Evolutionary conservation across 768 basidiomycete species (phyloP).

Genomic region (Pulveroboletus frians): DNA sequence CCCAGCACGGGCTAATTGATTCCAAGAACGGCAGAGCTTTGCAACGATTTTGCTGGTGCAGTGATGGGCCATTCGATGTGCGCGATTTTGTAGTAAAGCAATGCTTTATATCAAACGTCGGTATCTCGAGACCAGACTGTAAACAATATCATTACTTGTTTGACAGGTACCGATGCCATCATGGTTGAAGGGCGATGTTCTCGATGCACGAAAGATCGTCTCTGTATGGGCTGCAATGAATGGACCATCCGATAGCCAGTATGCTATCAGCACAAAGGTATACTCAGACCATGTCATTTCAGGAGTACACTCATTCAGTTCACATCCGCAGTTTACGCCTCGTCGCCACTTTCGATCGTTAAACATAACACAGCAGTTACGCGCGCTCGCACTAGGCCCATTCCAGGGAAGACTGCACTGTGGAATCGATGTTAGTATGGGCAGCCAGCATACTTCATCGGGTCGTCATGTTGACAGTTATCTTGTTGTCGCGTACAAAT

Average conservation of each 20-base stretch:
- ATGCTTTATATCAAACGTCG: conserved; percentile 78
- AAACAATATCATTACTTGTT: conserved; percentile 8
- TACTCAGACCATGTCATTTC: background rate
- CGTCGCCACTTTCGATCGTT: conserved; percentile 33
- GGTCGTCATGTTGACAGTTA: conserved; percentile 1
- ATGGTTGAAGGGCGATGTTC: conserved; percentile 68
- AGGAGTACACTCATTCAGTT: background rate
- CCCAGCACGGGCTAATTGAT: conserved; percentile 66
- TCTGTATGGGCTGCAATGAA: conserved; percentile 35
- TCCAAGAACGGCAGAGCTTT: conserved; percentile 49
- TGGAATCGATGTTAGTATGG: conserved; percentile 78
- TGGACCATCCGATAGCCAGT: conserved; percentile 4
- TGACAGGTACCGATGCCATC: conserved; percentile 58
- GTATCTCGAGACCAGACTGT: conserved; percentile 19
- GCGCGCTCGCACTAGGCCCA: conserved; percentile 59
- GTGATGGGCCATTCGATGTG: conserved; percentile 79
- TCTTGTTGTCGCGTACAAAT: conserved; percentile 4
- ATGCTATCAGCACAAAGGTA: conserved; percentile 14
- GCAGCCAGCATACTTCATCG: background rate
- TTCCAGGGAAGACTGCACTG: conserved; percentile 85
- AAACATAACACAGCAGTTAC: conserved; percentile 73
- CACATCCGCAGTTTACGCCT: conserved; percentile 13
- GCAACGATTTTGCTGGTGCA: conserved; percentile 74
- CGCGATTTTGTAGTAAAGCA: conserved; percentile 86
- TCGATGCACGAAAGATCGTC: conserved; percentile 68